phyloP scores from a whole-genome alignment of 495 filamentous ascomycete genomes.

The Hypoxylon rickii region DNA sequence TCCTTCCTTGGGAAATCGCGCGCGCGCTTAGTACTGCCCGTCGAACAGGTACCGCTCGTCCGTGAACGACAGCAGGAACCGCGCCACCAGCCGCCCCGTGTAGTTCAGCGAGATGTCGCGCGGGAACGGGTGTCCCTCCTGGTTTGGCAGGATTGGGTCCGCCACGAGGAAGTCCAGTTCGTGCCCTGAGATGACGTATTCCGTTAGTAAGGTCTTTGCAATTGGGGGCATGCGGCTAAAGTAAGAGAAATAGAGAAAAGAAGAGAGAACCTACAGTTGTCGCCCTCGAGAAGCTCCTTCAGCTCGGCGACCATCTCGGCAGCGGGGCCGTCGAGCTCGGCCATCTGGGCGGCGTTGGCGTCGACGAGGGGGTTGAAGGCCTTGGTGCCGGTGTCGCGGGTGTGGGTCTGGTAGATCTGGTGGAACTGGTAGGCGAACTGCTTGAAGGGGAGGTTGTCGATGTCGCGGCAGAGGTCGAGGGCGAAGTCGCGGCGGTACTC shows the following conservation, averaged over 20 bases:
- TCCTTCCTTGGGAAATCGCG: no score
- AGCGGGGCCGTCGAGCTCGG: constrained; percentile 45
- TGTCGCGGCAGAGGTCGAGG: constrained; percentile 44
- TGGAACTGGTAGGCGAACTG: constrained; percentile 59
- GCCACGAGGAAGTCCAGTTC: constrained; percentile 53
- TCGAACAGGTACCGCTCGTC: constrained; percentile 47
- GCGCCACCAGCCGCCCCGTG: constrained; percentile 52
- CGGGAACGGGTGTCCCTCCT: constrained; percentile 48
- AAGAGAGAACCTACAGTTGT: constrained; percentile 42
- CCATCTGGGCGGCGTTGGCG: constrained; percentile 34
- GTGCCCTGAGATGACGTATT: constrained; percentile 36
- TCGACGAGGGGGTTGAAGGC: constrained; percentile 54
- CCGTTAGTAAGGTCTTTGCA: constrained; percentile 12
- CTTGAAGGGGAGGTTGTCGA: constrained; percentile 57
- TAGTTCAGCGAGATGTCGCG: constrained; percentile 52
- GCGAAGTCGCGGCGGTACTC: constrained; percentile 47
- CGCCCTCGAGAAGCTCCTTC: constrained; percentile 45
- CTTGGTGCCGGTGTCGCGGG: constrained; percentile 45
- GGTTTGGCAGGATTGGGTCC: constrained; percentile 49
- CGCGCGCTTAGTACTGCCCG: constrained; percentile 25
- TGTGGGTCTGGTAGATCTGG: constrained; percentile 57
- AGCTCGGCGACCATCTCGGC: constrained; percentile 49
- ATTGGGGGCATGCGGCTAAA: constrained; percentile 1
- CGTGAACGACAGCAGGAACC: constrained; percentile 56
- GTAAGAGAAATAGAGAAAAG: background rate